Percentiles rank a stretch among this genome's conserved stretches.
These are phyloP conservation scores for Fremontodendron californicum DNA, from an alignment of 345 rosid species.

Conservation along the genomic window DNA sequence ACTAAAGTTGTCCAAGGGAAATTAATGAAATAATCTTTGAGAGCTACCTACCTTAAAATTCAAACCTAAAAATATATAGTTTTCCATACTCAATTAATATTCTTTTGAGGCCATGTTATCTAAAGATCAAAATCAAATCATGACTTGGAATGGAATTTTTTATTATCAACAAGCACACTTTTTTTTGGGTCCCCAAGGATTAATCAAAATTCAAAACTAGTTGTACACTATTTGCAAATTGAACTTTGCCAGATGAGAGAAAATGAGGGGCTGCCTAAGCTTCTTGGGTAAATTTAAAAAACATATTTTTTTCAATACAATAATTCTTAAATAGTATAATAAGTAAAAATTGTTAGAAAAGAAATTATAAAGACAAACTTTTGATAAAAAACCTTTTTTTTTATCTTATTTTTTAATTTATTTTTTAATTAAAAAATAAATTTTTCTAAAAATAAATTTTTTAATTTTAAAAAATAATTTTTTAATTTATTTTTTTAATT, in stretches of 20 bases:
- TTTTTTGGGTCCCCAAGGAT: not conserved
- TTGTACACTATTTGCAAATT: not conserved
- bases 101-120: not conserved
- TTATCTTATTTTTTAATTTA: too few species aligned
- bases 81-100: not conserved
- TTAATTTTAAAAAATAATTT: too few species aligned
- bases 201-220: not conserved
- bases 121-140: not conserved
- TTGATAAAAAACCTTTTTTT: too few species aligned
- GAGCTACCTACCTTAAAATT: not conserved
- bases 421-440: too few species aligned
- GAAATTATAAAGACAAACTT: too few species aligned
- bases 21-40: not conserved
- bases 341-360: too few species aligned
- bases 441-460: too few species aligned
- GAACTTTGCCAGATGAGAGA: not conserved
- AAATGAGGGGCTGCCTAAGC: not conserved
- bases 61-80: not conserved
- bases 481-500: too few species aligned
- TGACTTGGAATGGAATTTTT: not conserved
- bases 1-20: not conserved
- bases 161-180: not conserved
- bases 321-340: too few species aligned
- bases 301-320: too few species aligned
- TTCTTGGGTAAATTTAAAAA: too few species aligned